Evolutionary conservation across 768 basidiomycete genomes (phyloP).

Genomic region (Boletus subcaerulescens): DNA sequence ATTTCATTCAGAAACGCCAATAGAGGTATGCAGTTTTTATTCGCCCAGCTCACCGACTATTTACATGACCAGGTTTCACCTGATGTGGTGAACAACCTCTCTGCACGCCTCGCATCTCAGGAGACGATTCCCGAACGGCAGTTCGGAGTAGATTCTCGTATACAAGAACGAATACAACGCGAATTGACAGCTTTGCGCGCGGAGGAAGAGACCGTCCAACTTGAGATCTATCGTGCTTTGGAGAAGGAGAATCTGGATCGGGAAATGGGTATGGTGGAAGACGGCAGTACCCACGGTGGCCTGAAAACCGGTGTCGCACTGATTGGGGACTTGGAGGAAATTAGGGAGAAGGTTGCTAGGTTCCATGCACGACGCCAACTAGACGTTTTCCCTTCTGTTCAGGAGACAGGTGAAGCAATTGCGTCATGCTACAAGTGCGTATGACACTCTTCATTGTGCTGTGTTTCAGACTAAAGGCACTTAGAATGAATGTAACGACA

Average conservation of each 20-base stretch:
- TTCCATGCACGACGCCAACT: slow-evolving; percentile 58
- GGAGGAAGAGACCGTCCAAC: slow-evolving; percentile 67
- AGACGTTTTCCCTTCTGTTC: slow-evolving; percentile 53
- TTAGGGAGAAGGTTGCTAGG: slow-evolving; percentile 68
- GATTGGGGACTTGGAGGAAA: slow-evolving; percentile 72
- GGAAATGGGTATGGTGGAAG: slow-evolving; percentile 56
- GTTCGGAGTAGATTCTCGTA: slow-evolving; percentile 66
- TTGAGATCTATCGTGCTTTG: slow-evolving; percentile 72
- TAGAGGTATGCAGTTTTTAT: slow-evolving; percentile 41
- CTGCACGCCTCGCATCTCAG: slow-evolving; percentile 58
- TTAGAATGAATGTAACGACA: slow-evolving; percentile 42
- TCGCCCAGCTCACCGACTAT: background rate
- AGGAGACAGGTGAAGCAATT: slow-evolving; percentile 55
- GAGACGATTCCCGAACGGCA: slow-evolving; percentile 67
- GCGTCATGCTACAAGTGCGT: slow-evolving; percentile 71
- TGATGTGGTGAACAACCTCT: slow-evolving; percentile 76
- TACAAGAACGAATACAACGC: slow-evolving; percentile 66
- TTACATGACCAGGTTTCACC: slow-evolving; percentile 64
- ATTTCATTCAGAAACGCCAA: slow-evolving; percentile 50
- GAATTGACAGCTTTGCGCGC: slow-evolving; percentile 64
- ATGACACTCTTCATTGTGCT: background rate
- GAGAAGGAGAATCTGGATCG: slow-evolving; percentile 87
- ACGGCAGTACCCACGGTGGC: slow-evolving; percentile 37
- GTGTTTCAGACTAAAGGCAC: background rate
- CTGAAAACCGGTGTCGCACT: slow-evolving; percentile 61